phyloP scores from a whole-genome alignment of 169 alveolate genomes.

The Plasmodium fragile region DNA sequence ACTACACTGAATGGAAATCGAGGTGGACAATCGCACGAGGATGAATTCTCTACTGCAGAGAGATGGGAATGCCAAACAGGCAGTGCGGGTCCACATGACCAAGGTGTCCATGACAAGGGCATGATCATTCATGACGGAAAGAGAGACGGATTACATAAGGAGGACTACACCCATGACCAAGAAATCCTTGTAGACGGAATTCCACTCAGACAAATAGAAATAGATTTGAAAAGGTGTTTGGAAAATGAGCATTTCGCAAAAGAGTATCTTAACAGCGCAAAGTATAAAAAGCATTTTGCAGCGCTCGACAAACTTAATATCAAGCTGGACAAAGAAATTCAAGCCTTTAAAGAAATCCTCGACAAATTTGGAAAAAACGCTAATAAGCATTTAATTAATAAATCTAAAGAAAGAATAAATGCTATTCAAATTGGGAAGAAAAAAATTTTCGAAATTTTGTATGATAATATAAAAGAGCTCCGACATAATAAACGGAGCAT shows the following conservation, averaged over 20 bases:
- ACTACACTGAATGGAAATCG: neutral
- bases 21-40: neutral
- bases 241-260: slow-evolving; percentile 36
- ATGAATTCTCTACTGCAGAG: neutral
- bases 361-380: slow-evolving; percentile 72
- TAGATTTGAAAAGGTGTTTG: slow-evolving; percentile 47
- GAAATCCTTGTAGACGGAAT: slow-evolving; percentile 35
- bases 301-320: slow-evolving; percentile 22
- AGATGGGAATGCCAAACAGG: neutral
- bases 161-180: neutral
- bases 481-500: neutral
- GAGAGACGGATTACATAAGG: neutral
- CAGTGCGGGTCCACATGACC: neutral
- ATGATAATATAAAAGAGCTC: slow-evolving; percentile 60
- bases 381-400: slow-evolving; percentile 17
- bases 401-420: slow-evolving; percentile 65
- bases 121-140: neutral
- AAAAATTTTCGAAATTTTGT: slow-evolving; percentile 8
- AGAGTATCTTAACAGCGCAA: slow-evolving; percentile 21
- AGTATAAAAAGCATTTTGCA: slow-evolving; percentile 32
- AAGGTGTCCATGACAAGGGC: neutral
- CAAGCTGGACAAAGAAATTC: slow-evolving; percentile 46
- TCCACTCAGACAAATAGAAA: slow-evolving; percentile 47
- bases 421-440: slow-evolving; percentile 48
- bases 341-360: slow-evolving; percentile 22